Evolutionary conservation across 2,329 filamentous ascomycete species (phyloP).

Genomic region (Endoconidiophora laricicola): DNA sequence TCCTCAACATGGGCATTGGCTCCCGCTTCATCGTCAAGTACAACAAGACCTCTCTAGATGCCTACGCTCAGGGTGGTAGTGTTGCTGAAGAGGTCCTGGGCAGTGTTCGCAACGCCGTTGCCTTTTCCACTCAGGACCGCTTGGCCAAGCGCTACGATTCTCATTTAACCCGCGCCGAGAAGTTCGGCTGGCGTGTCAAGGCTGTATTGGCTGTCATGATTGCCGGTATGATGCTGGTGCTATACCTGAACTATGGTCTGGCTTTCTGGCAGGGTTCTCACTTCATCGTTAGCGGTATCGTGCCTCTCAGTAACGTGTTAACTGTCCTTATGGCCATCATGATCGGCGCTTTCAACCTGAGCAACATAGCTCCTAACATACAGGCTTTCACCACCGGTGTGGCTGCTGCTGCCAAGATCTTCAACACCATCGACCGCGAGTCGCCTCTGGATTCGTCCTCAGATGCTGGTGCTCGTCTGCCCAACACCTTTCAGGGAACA

Average conservation of each 20-base stretch:
- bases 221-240: slow-evolving; percentile 62
- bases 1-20: slow-evolving; percentile 58
- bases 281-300: slow-evolving; percentile 50
- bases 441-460: slow-evolving; percentile 71
- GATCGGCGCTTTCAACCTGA: slow-evolving; percentile 82
- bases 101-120: slow-evolving; percentile 79
- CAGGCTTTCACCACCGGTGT: slow-evolving; percentile 75
- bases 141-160: slow-evolving; percentile 72
- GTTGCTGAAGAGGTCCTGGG: slow-evolving; percentile 89
- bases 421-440: slow-evolving; percentile 72
- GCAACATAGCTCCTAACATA: slow-evolving; percentile 69
- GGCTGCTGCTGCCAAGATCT: slow-evolving; percentile 81
- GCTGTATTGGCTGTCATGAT: slow-evolving; percentile 60
- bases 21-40: slow-evolving; percentile 64
- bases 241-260: slow-evolving; percentile 76
- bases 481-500: slow-evolving; percentile 52
- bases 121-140: slow-evolving; percentile 85
- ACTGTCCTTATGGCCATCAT: slow-evolving; percentile 83
- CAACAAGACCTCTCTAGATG: slow-evolving; percentile 59
- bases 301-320: slow-evolving; percentile 53
- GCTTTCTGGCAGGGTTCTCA: slow-evolving; percentile 77
- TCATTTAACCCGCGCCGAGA: slow-evolving; percentile 57
- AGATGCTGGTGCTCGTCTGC: slow-evolving; percentile 50
- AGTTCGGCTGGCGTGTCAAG: slow-evolving; percentile 63
- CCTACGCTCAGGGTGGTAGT: slow-evolving; percentile 72